Evolutionary conservation across 768 basidiomycete genomes (phyloP), one percentile per base, ranked within the genome.

Genomic region (Collybia sp.): DNA sequence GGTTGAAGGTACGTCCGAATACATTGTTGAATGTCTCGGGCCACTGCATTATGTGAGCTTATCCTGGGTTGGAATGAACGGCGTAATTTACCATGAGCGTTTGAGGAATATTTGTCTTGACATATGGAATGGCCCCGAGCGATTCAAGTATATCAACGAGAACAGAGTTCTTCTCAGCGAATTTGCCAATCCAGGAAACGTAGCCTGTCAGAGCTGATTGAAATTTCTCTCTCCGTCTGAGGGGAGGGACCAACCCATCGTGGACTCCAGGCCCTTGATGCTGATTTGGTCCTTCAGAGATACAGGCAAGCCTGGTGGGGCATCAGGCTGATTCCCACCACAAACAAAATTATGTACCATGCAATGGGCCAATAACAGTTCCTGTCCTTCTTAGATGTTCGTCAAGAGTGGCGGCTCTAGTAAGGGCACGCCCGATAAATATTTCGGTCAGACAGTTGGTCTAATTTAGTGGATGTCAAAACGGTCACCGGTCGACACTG

Each of bases 391-490:
- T 71, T 36, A 87, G 61, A 49, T 79, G 63, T 4, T 75, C 76
- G 53, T 93, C 91, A 3, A 92, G 69, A 57, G 80, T 73, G 12
- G 71, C 62, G 2, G 91, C 90, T 9, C 81, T 71, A 12, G 62
- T 65, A 3, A 88, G 66, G 0, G 85, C 90, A 4, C 75, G 71
- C 17, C 90, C 83, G 43, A 89, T 74, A 54, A 87, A 89, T n/a
- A 89, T 81, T 60, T 91, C 88, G 0, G 88, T 91, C 32, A 92
- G 58, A 58, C 90, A 91, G 53, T 90, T 90, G 5, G 80, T 80
- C 86, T 88, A 54, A 39, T 33, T 16, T 35, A 49, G 25, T 50
- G 58, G 18, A 42, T 30, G 12, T 5, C 15, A 5, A 44, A 20
- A 47, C 17, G 16, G 42, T n/a, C 4, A n/a, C 10, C 38, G 18